Percentiles rank a stretch among this genome's conserved stretches.
Evolutionary conservation across 352 stramenopile species (phyloP).

Genomic region (Phytophthora podocarpi): DNA sequence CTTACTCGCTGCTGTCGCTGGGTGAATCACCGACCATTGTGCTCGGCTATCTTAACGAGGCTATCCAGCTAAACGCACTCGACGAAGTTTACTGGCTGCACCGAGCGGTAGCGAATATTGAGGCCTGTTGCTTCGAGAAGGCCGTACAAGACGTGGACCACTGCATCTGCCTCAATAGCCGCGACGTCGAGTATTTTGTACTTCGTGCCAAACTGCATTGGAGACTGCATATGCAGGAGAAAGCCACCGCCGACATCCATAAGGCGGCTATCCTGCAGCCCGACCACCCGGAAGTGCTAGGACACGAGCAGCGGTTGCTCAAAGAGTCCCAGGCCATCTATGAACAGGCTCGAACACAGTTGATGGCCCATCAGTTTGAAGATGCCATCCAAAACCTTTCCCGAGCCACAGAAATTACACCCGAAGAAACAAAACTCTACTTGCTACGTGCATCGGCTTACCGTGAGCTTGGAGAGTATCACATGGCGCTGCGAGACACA

Average conservation of each 20-base stretch:
- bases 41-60: constrained; percentile 75
- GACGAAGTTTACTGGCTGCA: constrained; percentile 82
- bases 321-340: constrained; percentile 79
- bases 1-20: constrained; percentile 65
- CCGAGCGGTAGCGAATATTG: constrained; percentile 70
- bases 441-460: constrained; percentile 69
- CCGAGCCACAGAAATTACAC: constrained; percentile 67
- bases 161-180: constrained; percentile 76
- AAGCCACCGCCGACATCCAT: constrained; percentile 69
- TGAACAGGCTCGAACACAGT: constrained; percentile 56
- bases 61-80: constrained; percentile 73
- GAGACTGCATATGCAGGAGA: constrained; percentile 78
- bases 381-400: constrained; percentile 72
- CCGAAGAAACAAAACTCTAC: constrained; percentile 73
- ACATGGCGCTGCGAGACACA: constrained; percentile 61
- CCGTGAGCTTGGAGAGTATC: constrained; percentile 63
- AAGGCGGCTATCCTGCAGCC: constrained; percentile 59
- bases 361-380: constrained; percentile 55
- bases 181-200: constrained; percentile 85
- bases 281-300: constrained; percentile 74
- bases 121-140: constrained; percentile 65
- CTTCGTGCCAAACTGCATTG: constrained; percentile 83
- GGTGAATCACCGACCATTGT: constrained; percentile 59
- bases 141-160: constrained; percentile 81
- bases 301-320: constrained; percentile 65